Evolutionary conservation across 495 filamentous ascomycete species (phyloP).

Genomic region (Letharia lupina): DNA sequence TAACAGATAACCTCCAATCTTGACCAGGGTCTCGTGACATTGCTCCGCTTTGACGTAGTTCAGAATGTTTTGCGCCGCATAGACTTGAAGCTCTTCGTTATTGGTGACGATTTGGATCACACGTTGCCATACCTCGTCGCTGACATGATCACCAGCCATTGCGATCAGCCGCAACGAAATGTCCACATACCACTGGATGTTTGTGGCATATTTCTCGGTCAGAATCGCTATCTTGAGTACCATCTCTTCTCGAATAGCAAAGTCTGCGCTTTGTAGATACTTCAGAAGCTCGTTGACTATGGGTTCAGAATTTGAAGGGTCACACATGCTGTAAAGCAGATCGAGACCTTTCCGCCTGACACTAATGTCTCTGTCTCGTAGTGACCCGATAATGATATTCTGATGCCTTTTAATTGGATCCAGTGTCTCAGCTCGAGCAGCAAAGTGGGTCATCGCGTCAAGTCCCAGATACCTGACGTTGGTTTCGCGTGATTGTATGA

Average conservation of each 20-base stretch:
- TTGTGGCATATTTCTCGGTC: constrained; percentile 96
- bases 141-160: constrained; percentile 96
- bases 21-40: constrained; percentile 93
- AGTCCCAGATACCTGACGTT: constrained; percentile 96
- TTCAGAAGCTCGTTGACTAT: constrained; percentile 91
- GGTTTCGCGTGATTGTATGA: constrained; percentile 93
- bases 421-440: constrained; percentile 85
- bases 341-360: constrained; percentile 93
- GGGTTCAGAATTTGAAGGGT: constrained; percentile 78
- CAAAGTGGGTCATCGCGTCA: constrained; percentile 97
- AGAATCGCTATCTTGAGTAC: constrained; percentile 97
- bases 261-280: constrained; percentile 94
- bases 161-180: constrained; percentile 91
- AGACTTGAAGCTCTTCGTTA: constrained; percentile 96
- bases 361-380: constrained; percentile 94
- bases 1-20: constrained; percentile 92
- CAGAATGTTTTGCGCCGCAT: constrained; percentile 86
- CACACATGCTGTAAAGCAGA: constrained; percentile 99
- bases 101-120: constrained; percentile 99
- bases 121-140: constrained; percentile 98
- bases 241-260: constrained; percentile 98
- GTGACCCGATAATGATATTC: constrained; percentile 84
- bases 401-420: constrained; percentile 99
- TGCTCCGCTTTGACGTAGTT: constrained; percentile 83
- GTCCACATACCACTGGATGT: constrained; percentile 99